Conservation (phyloP, 768 basidiomycete genomes). For the Collybiopsis confluens region DNA sequence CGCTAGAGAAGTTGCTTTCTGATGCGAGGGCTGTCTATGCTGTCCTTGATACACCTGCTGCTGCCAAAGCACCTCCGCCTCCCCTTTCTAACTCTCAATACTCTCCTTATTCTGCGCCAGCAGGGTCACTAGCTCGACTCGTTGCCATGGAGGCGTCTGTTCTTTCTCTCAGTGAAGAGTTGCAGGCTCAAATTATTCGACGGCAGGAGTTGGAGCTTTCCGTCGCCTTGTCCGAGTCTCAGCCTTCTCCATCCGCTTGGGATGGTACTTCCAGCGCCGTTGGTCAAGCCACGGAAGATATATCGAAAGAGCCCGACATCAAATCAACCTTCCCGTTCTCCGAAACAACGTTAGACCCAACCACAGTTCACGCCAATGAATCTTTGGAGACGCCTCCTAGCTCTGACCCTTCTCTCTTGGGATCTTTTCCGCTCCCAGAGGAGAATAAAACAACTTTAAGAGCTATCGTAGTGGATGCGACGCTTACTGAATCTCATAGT, state of each 20-base stretch:
- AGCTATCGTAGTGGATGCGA: background rate
- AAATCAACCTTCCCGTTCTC: background rate
- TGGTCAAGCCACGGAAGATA: no score
- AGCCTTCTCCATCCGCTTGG: background rate
- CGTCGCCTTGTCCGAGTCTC: conserved; percentile 15
- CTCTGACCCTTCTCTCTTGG: no score
- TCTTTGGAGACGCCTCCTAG: no score
- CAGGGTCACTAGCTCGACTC: conserved; percentile 51
- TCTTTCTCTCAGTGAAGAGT: conserved; percentile 49
- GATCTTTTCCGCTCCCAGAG: no score
- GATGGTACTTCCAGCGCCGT: no score
- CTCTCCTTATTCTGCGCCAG: conserved; percentile 21
- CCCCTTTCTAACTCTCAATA: conserved; percentile 17
- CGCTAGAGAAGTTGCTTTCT: conserved; percentile 27
- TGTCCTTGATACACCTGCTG: conserved; percentile 24
- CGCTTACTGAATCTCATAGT: background rate
- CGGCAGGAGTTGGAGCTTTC: conserved; percentile 40
- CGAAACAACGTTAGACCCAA: no score
- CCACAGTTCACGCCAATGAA: no score
- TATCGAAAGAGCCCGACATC: background rate
- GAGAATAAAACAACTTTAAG: no score
- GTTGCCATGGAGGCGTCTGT: conserved; percentile 46
- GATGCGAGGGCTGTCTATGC: conserved; percentile 31
- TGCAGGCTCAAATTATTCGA: conserved; percentile 50
- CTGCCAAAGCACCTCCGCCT: background rate